These are phyloP conservation scores for Cladorrhinum sp. DNA, from an alignment of 2,329 filamentous ascomycete species.

Conservation along the genomic window DNA sequence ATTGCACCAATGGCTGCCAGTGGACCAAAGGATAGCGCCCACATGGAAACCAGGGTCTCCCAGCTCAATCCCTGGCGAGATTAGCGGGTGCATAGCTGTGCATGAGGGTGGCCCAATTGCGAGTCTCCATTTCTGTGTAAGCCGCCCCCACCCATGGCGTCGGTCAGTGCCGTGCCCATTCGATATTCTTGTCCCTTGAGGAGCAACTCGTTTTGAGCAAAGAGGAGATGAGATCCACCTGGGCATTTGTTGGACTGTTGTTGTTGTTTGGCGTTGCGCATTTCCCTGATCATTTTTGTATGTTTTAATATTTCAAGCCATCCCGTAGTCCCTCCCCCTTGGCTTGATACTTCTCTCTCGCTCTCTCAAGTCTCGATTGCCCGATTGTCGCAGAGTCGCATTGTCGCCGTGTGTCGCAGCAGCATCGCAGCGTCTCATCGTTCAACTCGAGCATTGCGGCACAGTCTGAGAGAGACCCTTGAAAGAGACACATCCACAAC, in stretches of 20 bases:
- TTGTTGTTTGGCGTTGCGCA: not conserved
- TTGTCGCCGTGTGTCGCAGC: not conserved
- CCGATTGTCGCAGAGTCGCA: constrained; percentile 9
- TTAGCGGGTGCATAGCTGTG: constrained; percentile 21
- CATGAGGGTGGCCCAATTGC: constrained; percentile 29
- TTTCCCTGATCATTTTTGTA: not conserved
- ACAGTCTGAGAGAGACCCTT: not conserved
- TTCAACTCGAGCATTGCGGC: constrained; percentile 6
- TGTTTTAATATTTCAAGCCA: constrained; percentile 2
- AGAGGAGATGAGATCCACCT: not conserved
- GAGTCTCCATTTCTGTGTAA: constrained; percentile 21
- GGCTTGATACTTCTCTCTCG: constrained; percentile 13
- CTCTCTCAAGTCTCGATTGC: not conserved
- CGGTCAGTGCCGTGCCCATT: constrained; percentile 9
- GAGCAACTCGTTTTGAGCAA: not conserved
- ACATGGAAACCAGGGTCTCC: constrained; percentile 22
- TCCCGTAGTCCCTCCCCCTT: constrained; percentile 6
- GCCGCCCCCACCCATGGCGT: constrained; percentile 10
- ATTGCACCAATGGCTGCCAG: constrained; percentile 15
- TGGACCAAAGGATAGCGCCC: constrained; percentile 9
- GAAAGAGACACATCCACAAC: not conserved
- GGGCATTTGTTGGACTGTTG: not conserved
- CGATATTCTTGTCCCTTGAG: constrained; percentile 12
- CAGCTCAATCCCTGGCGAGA: constrained; percentile 26
- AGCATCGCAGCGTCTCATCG: constrained; percentile 7